A percentile compares a stretch with the other conserved stretches of the same genome.
Conservation (phyloP, 2,329 filamentous ascomycete genomes). For the Hymenoscyphus linearis region DNA sequence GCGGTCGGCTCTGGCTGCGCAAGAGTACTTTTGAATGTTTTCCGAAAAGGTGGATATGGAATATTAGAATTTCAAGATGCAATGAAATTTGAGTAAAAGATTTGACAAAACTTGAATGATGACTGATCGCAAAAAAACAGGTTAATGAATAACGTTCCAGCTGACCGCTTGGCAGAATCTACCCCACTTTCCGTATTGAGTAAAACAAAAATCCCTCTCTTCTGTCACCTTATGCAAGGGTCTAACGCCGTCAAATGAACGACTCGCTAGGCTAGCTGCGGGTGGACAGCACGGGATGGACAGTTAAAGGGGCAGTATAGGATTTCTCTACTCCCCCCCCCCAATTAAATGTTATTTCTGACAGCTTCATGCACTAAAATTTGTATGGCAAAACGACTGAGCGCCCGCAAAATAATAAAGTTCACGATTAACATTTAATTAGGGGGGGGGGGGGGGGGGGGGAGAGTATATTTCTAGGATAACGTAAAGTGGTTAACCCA, state of each 20-base stretch:
- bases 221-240: neutral
- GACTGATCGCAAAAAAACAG: neutral
- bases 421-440: too few species aligned
- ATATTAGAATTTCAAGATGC: neutral
- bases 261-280: too few species aligned
- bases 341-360: too few species aligned
- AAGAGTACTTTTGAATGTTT: neutral
- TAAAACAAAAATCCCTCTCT: neutral
- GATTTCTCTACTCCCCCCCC: too few species aligned
- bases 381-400: too few species aligned
- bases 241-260: neutral
- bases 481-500: too few species aligned
- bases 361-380: too few species aligned
- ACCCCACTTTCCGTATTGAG: neutral
- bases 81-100: neutral
- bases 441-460: too few species aligned
- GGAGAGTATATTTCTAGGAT: too few species aligned
- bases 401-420: too few species aligned
- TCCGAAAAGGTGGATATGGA: neutral
- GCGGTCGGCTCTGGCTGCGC: neutral
- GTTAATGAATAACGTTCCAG: neutral
- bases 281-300: too few species aligned
- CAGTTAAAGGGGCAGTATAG: too few species aligned
- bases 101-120: neutral
- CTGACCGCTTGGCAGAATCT: neutral